Evolutionary conservation across 345 rosid genomes (phyloP).

Genomic region (Sonneratia alba): DNA sequence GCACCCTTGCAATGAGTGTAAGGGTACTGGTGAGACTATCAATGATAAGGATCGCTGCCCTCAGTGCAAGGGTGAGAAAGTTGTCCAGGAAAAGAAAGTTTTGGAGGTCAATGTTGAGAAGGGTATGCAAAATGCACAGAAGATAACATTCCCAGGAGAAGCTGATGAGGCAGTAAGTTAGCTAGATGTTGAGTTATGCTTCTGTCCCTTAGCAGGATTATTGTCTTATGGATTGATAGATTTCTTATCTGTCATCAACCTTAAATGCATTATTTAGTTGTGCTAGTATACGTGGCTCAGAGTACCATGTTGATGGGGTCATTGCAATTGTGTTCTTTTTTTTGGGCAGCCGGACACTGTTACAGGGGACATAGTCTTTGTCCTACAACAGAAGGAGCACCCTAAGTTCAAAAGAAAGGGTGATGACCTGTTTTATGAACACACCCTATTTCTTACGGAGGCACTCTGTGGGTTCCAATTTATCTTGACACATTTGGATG

Average conservation of each 20-base stretch:
- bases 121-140: constrained; percentile 71
- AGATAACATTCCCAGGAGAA: constrained; percentile 60
- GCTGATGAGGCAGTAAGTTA: constrained; percentile 67
- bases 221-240: not conserved
- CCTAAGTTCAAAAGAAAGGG: constrained; percentile 39
- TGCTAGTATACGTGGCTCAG: not conserved
- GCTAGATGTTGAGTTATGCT: not conserved
- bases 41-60: constrained; percentile 64
- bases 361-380: constrained; percentile 51
- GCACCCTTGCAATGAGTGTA: constrained; percentile 69
- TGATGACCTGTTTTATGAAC: constrained; percentile 37
- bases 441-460: constrained; percentile 42
- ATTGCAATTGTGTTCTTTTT: not conserved
- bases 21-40: constrained; percentile 64
- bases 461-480: constrained; percentile 66
- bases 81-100: constrained; percentile 57
- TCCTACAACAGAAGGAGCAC: constrained; percentile 45
- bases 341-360: constrained; percentile 21
- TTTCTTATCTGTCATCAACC: not conserved
- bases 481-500: constrained; percentile 46
- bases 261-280: not conserved
- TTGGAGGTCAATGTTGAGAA: constrained; percentile 61
- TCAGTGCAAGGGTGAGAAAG: constrained; percentile 69
- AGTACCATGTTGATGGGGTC: not conserved
- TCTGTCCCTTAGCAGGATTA: not conserved